These are phyloP conservation scores for Larix kaempferi DNA, from an alignment of 75 land plant genomes.

Conservation along the genomic window DNA sequence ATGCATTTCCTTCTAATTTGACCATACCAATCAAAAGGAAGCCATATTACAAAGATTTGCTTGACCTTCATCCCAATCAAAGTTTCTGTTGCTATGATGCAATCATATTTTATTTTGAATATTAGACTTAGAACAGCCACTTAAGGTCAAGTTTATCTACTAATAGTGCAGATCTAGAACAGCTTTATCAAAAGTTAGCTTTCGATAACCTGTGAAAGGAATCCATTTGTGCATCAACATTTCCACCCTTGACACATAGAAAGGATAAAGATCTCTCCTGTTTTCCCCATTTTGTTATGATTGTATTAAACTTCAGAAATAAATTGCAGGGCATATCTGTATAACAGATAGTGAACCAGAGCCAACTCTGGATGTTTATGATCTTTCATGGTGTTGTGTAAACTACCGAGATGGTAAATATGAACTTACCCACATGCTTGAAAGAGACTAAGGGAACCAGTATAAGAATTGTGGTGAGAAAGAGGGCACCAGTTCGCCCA, in stretches of 20 bases:
- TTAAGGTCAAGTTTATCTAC: not conserved
- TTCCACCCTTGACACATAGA: not conserved
- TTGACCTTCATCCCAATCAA: not conserved
- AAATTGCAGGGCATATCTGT: not conserved
- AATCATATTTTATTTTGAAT: not conserved
- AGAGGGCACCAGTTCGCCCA: conserved; percentile 21
- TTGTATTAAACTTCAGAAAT: not conserved
- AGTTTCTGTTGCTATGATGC: not conserved
- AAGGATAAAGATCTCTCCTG: not conserved
- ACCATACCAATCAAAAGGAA: not conserved
- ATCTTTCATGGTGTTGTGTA: too few species aligned
- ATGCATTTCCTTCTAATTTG: not conserved
- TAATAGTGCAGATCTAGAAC: too few species aligned
- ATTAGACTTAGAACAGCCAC: not conserved
- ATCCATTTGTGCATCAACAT: not conserved
- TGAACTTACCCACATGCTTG: conserved; percentile 32
- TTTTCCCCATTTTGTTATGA: not conserved
- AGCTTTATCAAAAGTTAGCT: not conserved
- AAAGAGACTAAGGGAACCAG: conserved; percentile 36
- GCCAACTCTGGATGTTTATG: not conserved
- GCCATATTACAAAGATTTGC: not conserved
- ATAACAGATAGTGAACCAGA: not conserved
- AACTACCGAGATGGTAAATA: not conserved
- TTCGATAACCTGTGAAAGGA: not conserved
- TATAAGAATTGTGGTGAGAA: conserved; percentile 32